A percentile compares a stretch with the other conserved stretches of the same genome.
phyloP scores from a whole-genome alignment of 352 stramenopile genomes.

The Phytophthora europaea region DNA sequence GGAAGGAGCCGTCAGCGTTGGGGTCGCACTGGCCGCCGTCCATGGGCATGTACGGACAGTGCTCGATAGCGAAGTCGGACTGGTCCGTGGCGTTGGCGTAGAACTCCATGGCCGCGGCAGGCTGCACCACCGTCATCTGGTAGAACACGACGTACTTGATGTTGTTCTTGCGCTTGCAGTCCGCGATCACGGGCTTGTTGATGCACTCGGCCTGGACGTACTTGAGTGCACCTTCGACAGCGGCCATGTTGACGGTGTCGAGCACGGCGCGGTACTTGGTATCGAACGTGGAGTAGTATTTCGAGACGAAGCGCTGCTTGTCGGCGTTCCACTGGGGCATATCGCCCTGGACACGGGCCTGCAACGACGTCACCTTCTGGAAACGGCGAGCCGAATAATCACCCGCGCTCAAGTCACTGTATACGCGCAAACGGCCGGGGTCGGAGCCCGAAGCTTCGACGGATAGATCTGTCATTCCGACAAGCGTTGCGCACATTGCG shows the following conservation, averaged over 20 bases:
- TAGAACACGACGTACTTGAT: conserved; percentile 75
- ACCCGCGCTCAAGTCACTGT: neutral
- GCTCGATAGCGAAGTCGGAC: conserved; percentile 49
- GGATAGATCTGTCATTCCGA: neutral
- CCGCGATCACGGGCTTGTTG: conserved; percentile 45
- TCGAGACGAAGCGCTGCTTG: conserved; percentile 45
- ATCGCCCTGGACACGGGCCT: conserved; percentile 65
- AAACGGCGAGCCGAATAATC: conserved; percentile 17
- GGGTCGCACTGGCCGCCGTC: conserved; percentile 66
- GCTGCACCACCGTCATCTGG: conserved; percentile 64
- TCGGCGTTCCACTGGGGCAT: conserved; percentile 49
- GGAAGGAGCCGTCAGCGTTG: conserved; percentile 47
- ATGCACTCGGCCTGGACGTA: conserved; percentile 38
- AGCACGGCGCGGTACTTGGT: conserved; percentile 52
- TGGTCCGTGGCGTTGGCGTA: conserved; percentile 49
- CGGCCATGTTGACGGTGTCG: conserved; percentile 65
- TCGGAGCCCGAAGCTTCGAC: conserved; percentile 4
- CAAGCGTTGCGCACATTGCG: conserved; percentile 2
- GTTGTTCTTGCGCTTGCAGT: conserved; percentile 61
- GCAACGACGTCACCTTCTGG: conserved; percentile 52
- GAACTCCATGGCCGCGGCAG: conserved; percentile 46
- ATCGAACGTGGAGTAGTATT: conserved; percentile 54
- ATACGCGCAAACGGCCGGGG: neutral
- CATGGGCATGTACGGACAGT: conserved; percentile 68
- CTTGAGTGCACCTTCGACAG: conserved; percentile 6